A percentile compares a stretch with the other conserved stretches of the same genome.
phyloP scores from a whole-genome alignment of 2,329 filamentous ascomycete genomes.

The Epichloe sp. region DNA sequence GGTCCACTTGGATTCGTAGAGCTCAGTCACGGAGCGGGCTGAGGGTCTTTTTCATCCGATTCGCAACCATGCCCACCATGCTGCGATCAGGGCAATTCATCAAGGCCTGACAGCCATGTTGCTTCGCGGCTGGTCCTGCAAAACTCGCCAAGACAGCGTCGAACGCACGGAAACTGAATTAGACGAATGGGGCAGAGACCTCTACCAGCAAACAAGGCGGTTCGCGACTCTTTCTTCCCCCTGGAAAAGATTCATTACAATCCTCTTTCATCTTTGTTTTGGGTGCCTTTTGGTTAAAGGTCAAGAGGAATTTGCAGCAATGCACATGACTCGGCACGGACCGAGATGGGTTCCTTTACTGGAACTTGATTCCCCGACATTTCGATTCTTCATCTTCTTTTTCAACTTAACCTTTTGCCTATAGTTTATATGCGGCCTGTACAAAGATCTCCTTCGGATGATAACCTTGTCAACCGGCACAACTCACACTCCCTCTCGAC shows the following conservation, averaged over 20 bases:
- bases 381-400: constrained; percentile 7
- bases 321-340: constrained; percentile 39
- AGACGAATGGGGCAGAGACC: constrained; percentile 33
- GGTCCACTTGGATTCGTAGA: constrained; percentile 10
- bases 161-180: constrained; percentile 36
- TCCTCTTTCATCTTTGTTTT: constrained; percentile 17
- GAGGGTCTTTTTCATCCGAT: not conserved
- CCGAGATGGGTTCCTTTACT: constrained; percentile 29
- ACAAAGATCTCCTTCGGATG: constrained; percentile 8
- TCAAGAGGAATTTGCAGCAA: constrained; percentile 50
- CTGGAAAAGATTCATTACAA: constrained; percentile 3
- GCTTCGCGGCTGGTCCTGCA: not conserved
- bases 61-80: not conserved
- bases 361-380: constrained; percentile 13
- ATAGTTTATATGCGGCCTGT: constrained; percentile 14
- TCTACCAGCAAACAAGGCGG: constrained; percentile 29
- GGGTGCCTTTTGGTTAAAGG: constrained; percentile 24
- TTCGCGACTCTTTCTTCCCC: constrained; percentile 23
- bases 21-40: not conserved
- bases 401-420: constrained; percentile 8
- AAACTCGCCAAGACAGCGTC: constrained; percentile 5
- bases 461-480: constrained; percentile 7
- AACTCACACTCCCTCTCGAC: constrained; percentile 3
- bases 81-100: not conserved
- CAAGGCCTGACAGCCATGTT: not conserved